Evolutionary conservation across 148 eudicot species (phyloP).

Genomic region (Simmondsia chinensis): DNA sequence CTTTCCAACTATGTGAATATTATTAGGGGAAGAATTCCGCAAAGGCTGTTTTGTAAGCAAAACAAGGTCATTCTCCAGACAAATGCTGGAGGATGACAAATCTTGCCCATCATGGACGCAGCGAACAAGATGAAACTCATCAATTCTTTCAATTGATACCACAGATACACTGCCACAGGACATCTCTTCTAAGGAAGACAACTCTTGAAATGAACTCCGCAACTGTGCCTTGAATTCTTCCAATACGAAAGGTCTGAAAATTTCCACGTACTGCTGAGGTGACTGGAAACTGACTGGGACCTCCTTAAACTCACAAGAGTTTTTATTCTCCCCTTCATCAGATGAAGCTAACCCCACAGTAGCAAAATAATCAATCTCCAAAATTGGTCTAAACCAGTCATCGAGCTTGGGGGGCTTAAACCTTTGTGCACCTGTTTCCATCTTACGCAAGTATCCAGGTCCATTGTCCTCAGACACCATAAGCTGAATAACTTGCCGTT

Average conservation of each 20-base stretch:
- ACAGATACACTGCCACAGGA: conserved; percentile 75
- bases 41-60: conserved; percentile 74
- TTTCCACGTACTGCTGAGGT: conserved; percentile 66
- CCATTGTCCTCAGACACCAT: conserved; percentile 46
- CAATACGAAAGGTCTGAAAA: conserved; percentile 80
- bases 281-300: conserved; percentile 85
- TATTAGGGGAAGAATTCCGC: conserved; percentile 38
- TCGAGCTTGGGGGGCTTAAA: conserved; percentile 80
- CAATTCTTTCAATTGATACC: conserved; percentile 89
- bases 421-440: conserved; percentile 43
- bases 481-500: conserved; percentile 85
- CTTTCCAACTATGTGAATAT: conserved; percentile 87
- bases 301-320: conserved; percentile 48
- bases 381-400: conserved; percentile 81
- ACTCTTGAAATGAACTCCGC: conserved; percentile 68
- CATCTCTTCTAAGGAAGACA: conserved; percentile 65
- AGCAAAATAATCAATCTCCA: conserved; percentile 79
- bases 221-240: conserved; percentile 98
- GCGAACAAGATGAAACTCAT: conserved; percentile 95
- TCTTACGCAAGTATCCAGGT: conserved; percentile 38
- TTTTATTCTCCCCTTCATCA: conserved; percentile 31
- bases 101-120: conserved; percentile 62
- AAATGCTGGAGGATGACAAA: conserved; percentile 35
- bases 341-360: conserved; percentile 68
- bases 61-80: conserved; percentile 76